Base-by-base conservation (phyloP, 108 stramenopile species). In the Pseudonitzschia multiseries region DNA sequence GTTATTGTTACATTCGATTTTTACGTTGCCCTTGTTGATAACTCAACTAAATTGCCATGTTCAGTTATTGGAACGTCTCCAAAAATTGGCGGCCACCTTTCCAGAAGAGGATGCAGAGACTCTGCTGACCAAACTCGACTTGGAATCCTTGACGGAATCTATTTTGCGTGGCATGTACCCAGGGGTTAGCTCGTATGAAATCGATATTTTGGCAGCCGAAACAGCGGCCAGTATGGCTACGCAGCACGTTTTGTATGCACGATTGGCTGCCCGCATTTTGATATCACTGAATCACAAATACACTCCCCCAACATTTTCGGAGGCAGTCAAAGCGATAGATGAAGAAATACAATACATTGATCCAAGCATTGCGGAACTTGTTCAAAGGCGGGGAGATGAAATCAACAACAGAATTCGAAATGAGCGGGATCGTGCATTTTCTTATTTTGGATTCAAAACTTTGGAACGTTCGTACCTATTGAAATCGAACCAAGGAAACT, bases 361-460 rank as follows among this genome's bases (percentile, higher is more conserved):
- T 71, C 76, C 87, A 31, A 82, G 87, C 20, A 73, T 98, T 31
- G 86, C 73, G n/a, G 83, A 92, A 17, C 73, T 95, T 59, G 88
- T 93, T 0, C 57, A 54, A 46, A 65, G 87, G 41, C 77, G 86
- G 22, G 81, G 77, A 4, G 69, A 71, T 0, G 83, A 86, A 68
- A 93, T 95, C 74, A 79, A 94, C 69, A 69, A 61, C 22, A 69
- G 85, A 29, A 92, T 99, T 76, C 78, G 78, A 33, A 57, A 81
- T 54, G 84, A 89, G 53, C 89, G 97, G 22, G 97, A 99, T 81
- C 80, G 85, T 43, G 86, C 90, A 26, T 74, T 96, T 66, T 92
- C 96, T 26, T 98, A 97, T 70, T 99, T 99, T 85, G 98, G 97
- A 15, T 96, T 96, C 88, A 99, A 97, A 76, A 99, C 98, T 13